Evolutionary conservation across 768 basidiomycete species (phyloP), one percentile per base, ranked within the genome.

Genomic region (Rhodosporidiobolus odoratus): DNA sequence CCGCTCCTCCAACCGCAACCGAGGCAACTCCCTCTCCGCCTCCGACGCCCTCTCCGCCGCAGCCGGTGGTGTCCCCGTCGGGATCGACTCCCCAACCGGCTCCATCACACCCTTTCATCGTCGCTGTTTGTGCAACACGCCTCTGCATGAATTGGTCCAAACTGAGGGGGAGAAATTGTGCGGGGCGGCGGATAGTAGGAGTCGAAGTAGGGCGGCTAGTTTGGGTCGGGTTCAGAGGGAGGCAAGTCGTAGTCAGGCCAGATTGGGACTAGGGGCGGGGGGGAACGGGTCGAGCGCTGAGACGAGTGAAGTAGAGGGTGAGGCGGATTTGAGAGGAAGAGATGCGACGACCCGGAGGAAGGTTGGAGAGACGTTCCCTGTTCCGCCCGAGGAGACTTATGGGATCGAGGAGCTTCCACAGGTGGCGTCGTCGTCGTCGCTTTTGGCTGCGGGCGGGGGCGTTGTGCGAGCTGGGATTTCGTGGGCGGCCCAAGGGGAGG

Each of bases 381-480:
- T 63, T 40, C 27, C 50, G 16, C 34, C 8, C 0, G 62, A 63
- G 40, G 52, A 40, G 0, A 15, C 27, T 9, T 32, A 30, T 10
- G 52, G 27, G 52, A 30, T 53, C 52, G 52, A 53, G 30, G 52
- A 53, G 48, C 9, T 50, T n/a, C 48, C 48, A n/a, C 48, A 17
- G 12, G 43, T 21, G 43, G 13, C 43, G 13, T 12, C 13, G 48
- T 50, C 48, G 48, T 10, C 7, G 21, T 12, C 21, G 48, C 23
- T 50, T 50, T 50, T 50, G 21, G 48, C 21, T 25, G 12, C 21
- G 48, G 48, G 12, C 12, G 15, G 48, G 9, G 48, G n/a, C 21
- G 15, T 50, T n/a, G 71, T 80, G 77, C 47, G 75, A 68, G 50
- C 79, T 79, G 70, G 79, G 79, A 61, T 79, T 79, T 13, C 9